These are phyloP conservation scores for Aspergillus neotritici DNA, from an alignment of 2,329 filamentous ascomycete species.

Conservation along the genomic window DNA sequence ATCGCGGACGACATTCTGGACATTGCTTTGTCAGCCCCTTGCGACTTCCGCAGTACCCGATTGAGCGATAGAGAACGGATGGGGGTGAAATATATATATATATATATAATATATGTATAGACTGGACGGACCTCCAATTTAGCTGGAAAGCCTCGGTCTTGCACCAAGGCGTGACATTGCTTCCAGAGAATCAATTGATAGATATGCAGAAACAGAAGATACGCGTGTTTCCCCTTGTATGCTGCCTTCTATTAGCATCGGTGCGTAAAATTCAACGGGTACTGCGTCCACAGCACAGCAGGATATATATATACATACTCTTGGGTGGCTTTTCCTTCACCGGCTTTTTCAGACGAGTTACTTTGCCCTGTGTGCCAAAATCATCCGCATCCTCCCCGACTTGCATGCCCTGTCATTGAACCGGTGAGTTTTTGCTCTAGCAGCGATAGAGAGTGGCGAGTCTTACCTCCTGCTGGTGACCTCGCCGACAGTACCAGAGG, in stretches of 20 bases:
- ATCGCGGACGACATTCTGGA: slow-evolving; percentile 62
- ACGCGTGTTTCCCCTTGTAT: slow-evolving; percentile 60
- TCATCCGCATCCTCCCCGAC: slow-evolving; percentile 61
- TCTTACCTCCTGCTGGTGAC: slow-evolving; percentile 69
- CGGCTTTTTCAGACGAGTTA: slow-evolving; percentile 51
- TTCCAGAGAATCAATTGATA: slow-evolving; percentile 80
- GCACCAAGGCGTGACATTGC: slow-evolving; percentile 69
- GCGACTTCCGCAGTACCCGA: neutral
- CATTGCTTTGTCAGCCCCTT: slow-evolving; percentile 8
- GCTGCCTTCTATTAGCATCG: slow-evolving; percentile 24
- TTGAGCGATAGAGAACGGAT: no score
- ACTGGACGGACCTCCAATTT: slow-evolving; percentile 61
- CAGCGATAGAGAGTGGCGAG: neutral
- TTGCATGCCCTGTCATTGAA: slow-evolving; percentile 33
- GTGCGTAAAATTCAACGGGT: slow-evolving; percentile 43
- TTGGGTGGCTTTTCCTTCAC: slow-evolving; percentile 48
- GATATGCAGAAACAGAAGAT: slow-evolving; percentile 73
- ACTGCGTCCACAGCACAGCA: neutral
- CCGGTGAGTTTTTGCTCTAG: neutral
- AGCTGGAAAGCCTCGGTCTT: slow-evolving; percentile 58
- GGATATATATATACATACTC: slow-evolving; percentile 29
- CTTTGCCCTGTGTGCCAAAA: slow-evolving; percentile 58
- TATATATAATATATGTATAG: no score
- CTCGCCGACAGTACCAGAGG: slow-evolving; percentile 70
- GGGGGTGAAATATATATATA: neutral